Evolutionary conservation across 78 protist genomes (phyloP), one percentile per base, ranked within the genome.

Genomic region (Andalucia godoyi): DNA sequence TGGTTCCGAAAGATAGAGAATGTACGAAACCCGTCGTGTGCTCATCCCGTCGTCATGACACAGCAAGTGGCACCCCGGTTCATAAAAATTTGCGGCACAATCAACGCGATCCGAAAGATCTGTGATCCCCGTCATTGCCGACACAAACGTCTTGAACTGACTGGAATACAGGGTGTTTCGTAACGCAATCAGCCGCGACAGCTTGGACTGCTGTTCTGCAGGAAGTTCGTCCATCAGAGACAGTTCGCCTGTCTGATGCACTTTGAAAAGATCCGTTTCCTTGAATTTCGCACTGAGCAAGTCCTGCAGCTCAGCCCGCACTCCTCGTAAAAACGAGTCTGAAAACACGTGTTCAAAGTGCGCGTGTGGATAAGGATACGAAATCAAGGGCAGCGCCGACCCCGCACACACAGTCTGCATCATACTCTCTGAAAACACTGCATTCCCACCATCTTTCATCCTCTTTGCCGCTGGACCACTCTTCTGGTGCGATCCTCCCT

Each of bases 41-140:
- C 76, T 69, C 23, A 76, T 76, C 25, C 67, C 76, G 45, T 76
- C 82, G 18, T 76, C 82, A 58, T 76, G 82, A 51, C 72, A 60
- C 34, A 76, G 54, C 18, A 76, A 50, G 46, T 76, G 82, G 21
- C 64, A n/a, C 10, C 82, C 76, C 6, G 1, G 2, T 13, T 30
- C 10, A 71, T 76, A 70, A 27, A 34, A 18, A 29, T 67, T 55
- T 42, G 49, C 30, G 12, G 77, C 69, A 7, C 43, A 30, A 63
- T 76, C 82, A 1, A 43, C 6, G 46, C 61, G 15, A 32, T 15
- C 57, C 15, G 70, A n/a, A 12, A 76, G 70, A 58, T 40, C 57
- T 8, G 45, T 39, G 57, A 4, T 18, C 43, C 72, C 72, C 18
- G 71, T 67, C 41, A 69, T 57, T 0, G 17, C 40, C 9, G 33